Base-by-base conservation (phyloP, 179 eudicot species). In the Carnegiea gigantea region DNA sequence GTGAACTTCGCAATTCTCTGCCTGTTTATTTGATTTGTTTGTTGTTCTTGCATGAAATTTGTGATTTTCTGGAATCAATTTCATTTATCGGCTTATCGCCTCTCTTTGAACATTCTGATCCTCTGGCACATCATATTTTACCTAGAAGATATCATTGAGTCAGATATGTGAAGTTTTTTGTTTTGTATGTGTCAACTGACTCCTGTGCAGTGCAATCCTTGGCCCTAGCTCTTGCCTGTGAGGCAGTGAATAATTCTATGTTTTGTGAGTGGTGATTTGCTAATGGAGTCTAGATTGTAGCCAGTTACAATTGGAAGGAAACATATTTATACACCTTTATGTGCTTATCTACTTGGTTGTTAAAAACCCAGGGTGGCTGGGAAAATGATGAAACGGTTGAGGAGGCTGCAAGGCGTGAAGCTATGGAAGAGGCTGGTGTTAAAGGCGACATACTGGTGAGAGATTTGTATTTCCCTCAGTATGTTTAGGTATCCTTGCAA, bases 371-470 rank as follows among this genome's bases (percentile, higher is more conserved):
- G 95, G 97, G 97, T 78, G 97, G 97, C 78, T 93, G 97, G 97
- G 97, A 93, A 84, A 91, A 92, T 79, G 97, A 93, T 83, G 97
- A 93, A 89, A 90, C 95, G 51, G 93, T 91, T 23, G 87, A 91
- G 86, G 92, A 90, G 84, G 97, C 97, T 30, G 97, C 97, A 28
- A 85, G 67, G 46, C 93, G 94, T 71, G 97, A 93, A 90, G 95
- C 97, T 38, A 79, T 90, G 70, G 97, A 93, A 86, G 97, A 93
- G 87, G 97, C 97, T 81, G 97, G 97, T 80, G 97, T 93, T 57
- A 88, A 87, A 83, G 97, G 97, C 38, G 93, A 92, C 53, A 59
- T 93, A 48, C 78, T 88, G 98, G 98, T 95, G 79, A 89, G 87
- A 57, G 80, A 9, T 74, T 62, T 49, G 10, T 64, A 49, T 46